Evolutionary conservation across 2,329 filamentous ascomycete genomes (phyloP).

Genomic region (Trichophaea hybrida): DNA sequence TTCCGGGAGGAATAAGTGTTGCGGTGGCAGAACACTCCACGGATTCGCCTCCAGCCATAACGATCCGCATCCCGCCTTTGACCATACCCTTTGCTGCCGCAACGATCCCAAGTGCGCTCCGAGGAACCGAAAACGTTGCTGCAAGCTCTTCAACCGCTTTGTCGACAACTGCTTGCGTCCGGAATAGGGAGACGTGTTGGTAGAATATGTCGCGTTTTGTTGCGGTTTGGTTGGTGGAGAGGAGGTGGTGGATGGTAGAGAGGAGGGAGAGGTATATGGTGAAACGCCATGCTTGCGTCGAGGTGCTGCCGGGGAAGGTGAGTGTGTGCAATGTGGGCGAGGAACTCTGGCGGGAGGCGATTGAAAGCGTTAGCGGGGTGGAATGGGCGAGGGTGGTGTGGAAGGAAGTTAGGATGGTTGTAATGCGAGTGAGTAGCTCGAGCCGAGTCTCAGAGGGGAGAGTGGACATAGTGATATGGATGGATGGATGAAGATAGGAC

Average conservation of each 20-base stretch:
- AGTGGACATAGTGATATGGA: no score
- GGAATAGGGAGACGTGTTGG: constrained; percentile 57
- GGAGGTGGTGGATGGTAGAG: constrained; percentile 38
- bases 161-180: constrained; percentile 53
- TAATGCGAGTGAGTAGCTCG: background rate
- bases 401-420: background rate
- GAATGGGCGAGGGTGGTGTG: background rate
- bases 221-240: constrained; percentile 24
- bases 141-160: constrained; percentile 60
- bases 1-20: background rate
- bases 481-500: no score
- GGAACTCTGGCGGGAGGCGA: background rate
- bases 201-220: constrained; percentile 70
- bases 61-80: constrained; percentile 42
- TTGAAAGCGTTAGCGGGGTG: background rate
- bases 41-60: background rate
- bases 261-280: constrained; percentile 45
- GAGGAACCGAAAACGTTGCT: constrained; percentile 49
- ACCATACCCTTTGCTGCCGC: constrained; percentile 61
- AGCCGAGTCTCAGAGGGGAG: no score
- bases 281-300: constrained; percentile 28
- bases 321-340: background rate
- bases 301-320: background rate
- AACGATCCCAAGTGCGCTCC: constrained; percentile 57
- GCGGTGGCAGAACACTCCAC: background rate